Evolutionary conservation across 768 basidiomycete species (phyloP), one percentile per base, ranked within the genome.

Genomic region (Suillus lakei): DNA sequence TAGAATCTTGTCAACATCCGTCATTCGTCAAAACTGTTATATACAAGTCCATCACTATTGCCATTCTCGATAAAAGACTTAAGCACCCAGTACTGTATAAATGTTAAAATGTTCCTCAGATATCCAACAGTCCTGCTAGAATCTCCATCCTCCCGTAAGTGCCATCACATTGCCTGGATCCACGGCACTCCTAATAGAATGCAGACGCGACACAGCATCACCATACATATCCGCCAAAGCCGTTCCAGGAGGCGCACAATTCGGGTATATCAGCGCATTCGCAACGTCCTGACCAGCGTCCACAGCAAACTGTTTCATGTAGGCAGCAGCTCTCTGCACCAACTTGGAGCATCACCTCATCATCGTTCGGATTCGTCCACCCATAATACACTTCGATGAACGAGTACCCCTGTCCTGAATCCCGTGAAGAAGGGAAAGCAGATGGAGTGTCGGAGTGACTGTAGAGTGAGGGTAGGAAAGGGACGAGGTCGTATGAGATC

Each of bases 161-260:
- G 81, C 84, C 89, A 91, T 91, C 48, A 91, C 81, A 71, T 86
- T 81, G 12, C 74, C 60, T 0, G 90, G 90, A 72, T 91, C 91
- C 61, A 86, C 79, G 26, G 59, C 63, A 63, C 66, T 69, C 70
- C 84, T 87, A 10, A 89, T 72, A 15, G 61, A 67, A 61, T 72
- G 67, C 65, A 90, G 68, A 56, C 59, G 71, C 15, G 71, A 70
- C 4, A 90, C 59, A 64, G 88, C 85, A 5, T 53, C 68, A 2
- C 87, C 88, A 68, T 86, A 91, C 34, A 92, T 77, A 21, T 72
- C 66, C 60, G 80, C 73, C 32, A 89, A 61, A 1, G 87, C 81
- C 4, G 87, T 89, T 62, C 82, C 82, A 44, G 68, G 75, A 5
- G 85, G 75, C 4, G 89, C 89, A 67, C 89, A 90, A 72, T 92